phyloP scores from a whole-genome alignment of 2,329 filamentous ascomycete genomes.

The Massarina eburnea region DNA sequence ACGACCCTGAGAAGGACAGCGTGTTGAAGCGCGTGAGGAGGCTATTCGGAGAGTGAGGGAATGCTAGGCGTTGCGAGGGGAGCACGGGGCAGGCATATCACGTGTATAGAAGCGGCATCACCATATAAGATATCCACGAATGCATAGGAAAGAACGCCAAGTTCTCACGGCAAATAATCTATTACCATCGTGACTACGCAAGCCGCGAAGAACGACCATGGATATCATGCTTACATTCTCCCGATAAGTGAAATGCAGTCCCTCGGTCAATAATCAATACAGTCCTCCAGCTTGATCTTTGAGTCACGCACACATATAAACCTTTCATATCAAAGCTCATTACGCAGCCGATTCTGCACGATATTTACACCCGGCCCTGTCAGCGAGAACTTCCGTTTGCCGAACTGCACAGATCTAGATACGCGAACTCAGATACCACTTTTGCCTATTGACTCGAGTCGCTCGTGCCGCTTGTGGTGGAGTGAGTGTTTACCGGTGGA shows the following conservation, averaged over 20 bases:
- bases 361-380: slow-evolving; percentile 39
- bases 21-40: slow-evolving; percentile 84
- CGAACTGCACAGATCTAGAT: slow-evolving; percentile 28
- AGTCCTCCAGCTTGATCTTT: background rate
- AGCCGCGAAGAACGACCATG: slow-evolving; percentile 9
- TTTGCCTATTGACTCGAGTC: slow-evolving; percentile 1
- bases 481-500: slow-evolving; percentile 47
- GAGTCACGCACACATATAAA: background rate
- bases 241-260: slow-evolving; percentile 4
- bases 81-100: background rate
- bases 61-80: background rate
- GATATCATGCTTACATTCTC: slow-evolving; percentile 13
- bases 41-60: slow-evolving; percentile 67
- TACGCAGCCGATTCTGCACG: slow-evolving; percentile 32
- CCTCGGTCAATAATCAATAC: background rate
- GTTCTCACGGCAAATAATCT: slow-evolving; percentile 7
- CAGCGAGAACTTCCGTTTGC: slow-evolving; percentile 36
- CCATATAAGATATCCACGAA: slow-evolving; percentile 7
- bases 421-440: slow-evolving; percentile 18
- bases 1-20: slow-evolving; percentile 98
- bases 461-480: slow-evolving; percentile 6
- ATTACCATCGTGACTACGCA: slow-evolving; percentile 20
- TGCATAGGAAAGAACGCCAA: slow-evolving; percentile 5
- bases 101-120: slow-evolving; percentile 4
- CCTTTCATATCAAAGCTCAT: slow-evolving; percentile 32